These are phyloP conservation scores for Sonneratia caseolaris DNA, from an alignment of 345 rosid genomes.

Conservation along the genomic window DNA sequence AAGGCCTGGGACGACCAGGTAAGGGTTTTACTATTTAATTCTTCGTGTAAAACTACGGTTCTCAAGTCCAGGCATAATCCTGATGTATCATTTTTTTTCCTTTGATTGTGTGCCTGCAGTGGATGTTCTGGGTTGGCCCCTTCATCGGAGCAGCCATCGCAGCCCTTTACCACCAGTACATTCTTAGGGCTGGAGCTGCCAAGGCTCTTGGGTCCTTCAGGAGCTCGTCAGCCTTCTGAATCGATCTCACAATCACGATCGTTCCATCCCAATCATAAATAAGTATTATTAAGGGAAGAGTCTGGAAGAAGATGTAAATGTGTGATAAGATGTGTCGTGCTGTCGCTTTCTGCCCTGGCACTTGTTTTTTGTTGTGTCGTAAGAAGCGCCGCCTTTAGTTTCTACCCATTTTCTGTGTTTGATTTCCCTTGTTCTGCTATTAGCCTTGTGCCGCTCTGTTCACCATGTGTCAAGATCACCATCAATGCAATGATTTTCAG, in stretches of 20 bases:
- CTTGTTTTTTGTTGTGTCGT: neutral
- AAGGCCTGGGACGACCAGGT: conserved; percentile 40
- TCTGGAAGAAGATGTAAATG: too few relatives aligned
- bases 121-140: conserved; percentile 46
- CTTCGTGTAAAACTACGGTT: too few relatives aligned
- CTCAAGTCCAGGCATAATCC: neutral
- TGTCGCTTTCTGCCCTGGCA: neutral
- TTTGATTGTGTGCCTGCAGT: conserved; percentile 16
- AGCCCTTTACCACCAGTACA: conserved; percentile 28
- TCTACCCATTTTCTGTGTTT: too few relatives aligned
- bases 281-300: neutral
- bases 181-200: conserved; percentile 27
- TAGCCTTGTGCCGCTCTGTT: too few relatives aligned
- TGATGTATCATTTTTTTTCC: too few relatives aligned
- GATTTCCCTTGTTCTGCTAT: too few relatives aligned
- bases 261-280: neutral
- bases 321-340: too few relatives aligned
- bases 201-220: conserved; percentile 32
- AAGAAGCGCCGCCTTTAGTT: neutral
- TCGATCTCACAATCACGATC: neutral
- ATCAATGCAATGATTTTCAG: neutral
- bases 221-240: conserved; percentile 24
- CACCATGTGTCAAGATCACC: neutral
- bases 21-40: neutral
- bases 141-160: conserved; percentile 35